phyloP scores from a whole-genome alignment of 192 early-diverging fungal genomes.

The Dissophora ornata region DNA sequence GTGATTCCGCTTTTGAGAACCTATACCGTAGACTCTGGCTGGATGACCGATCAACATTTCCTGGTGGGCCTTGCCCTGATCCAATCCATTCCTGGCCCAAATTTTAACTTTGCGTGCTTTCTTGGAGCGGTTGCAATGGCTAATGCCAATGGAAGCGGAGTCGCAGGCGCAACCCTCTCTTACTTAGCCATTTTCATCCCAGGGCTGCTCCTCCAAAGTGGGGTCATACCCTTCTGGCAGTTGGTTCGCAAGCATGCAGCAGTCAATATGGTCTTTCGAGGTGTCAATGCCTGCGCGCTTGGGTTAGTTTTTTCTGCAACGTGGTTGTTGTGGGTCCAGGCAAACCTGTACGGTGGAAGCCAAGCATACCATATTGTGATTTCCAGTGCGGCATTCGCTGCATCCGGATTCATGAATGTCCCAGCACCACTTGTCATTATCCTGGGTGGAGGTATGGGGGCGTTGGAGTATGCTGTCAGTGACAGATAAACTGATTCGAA shows the following conservation, averaged over 20 bases:
- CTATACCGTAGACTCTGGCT: conserved; percentile 66
- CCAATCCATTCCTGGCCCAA: conserved; percentile 67
- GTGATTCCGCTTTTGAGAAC: conserved; percentile 66
- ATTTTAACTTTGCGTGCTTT: conserved; percentile 76
- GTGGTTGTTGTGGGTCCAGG: conserved; percentile 63
- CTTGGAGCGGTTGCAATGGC: conserved; percentile 68
- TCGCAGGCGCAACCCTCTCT: conserved; percentile 64
- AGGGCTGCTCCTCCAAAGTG: conserved; percentile 68
- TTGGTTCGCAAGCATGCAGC: conserved; percentile 50
- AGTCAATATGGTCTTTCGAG: conserved; percentile 64
- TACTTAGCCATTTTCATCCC: conserved; percentile 73
- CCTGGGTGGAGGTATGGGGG: conserved; percentile 52
- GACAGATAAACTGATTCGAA: not conserved
- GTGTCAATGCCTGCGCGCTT: conserved; percentile 72
- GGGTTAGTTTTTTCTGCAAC: conserved; percentile 73
- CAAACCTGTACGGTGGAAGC: conserved; percentile 26
- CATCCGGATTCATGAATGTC: conserved; percentile 33
- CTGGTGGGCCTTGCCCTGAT: conserved; percentile 73
- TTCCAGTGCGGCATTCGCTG: conserved; percentile 48
- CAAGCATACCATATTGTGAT: conserved; percentile 52
- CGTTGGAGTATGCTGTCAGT: conserved; percentile 42
- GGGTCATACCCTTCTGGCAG: conserved; percentile 71
- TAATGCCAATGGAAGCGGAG: conserved; percentile 24
- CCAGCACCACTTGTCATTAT: conserved; percentile 50
- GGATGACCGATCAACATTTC: conserved; percentile 69